phyloP scores from a whole-genome alignment of 176 grass and related monocot genomes.

The Oryza rufipogon region DNA sequence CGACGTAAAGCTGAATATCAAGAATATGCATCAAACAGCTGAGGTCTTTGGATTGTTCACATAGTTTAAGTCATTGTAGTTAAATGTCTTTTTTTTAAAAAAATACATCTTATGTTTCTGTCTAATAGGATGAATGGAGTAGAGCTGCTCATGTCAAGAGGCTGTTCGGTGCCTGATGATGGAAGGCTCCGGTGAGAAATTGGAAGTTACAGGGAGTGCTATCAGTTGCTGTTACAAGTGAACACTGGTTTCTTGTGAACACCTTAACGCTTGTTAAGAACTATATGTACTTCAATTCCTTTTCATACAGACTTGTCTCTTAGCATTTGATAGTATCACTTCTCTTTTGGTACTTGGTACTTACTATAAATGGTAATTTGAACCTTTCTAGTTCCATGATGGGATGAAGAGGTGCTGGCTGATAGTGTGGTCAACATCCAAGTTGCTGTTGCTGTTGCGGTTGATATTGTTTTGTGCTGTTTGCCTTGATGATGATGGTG shows the following conservation, averaged over 20 bases:
- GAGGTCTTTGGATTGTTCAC: conserved; percentile 29
- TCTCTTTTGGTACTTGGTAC: conserved; percentile 32
- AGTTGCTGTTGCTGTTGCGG: conserved; percentile 67
- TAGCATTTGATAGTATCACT: conserved; percentile 34
- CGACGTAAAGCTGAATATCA: conserved; percentile 38
- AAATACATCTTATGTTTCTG: background rate
- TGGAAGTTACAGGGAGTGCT: background rate
- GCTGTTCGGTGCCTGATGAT: conserved; percentile 18
- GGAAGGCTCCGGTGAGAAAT: conserved; percentile 1
- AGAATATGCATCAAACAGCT: background rate
- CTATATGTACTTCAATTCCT: conserved; percentile 45
- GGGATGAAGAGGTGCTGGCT: conserved; percentile 60
- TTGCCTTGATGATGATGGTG: conserved; percentile 56
- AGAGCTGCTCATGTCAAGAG: background rate
- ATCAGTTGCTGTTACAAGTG: conserved; percentile 40
- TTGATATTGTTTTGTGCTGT: conserved; percentile 63
- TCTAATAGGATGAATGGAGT: conserved; percentile 30
- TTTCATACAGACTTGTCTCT: conserved; percentile 36
- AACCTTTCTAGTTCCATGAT: conserved; percentile 75
- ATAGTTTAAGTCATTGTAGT: background rate
- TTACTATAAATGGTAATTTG: conserved; percentile 54
- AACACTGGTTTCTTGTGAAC: conserved; percentile 35
- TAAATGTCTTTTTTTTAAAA: background rate
- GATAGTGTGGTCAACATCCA: conserved; percentile 57
- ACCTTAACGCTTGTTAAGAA: conserved; percentile 41